Conservation (phyloP, 176 grass and related monocot species). For the Oryza rufipogon region DNA sequence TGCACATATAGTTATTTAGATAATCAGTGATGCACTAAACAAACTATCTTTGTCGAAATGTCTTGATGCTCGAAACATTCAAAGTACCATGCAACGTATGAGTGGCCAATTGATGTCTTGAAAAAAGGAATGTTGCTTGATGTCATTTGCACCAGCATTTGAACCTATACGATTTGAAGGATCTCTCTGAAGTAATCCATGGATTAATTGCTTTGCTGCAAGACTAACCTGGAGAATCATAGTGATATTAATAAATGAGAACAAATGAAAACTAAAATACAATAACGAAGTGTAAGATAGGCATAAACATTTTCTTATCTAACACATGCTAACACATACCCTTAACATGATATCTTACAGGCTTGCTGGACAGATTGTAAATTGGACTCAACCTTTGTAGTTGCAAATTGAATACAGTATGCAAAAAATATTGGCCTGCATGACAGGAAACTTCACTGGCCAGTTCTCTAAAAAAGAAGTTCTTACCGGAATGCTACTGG, state of each 20-base stretch:
- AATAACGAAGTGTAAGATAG: background rate
- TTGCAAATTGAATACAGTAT: background rate
- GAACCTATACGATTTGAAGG: conserved; percentile 76
- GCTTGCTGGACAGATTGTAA: background rate
- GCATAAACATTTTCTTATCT: background rate
- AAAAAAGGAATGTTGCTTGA: conserved; percentile 94
- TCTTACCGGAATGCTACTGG: conserved; percentile 89
- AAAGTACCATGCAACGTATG: conserved; percentile 93
- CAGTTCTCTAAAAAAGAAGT: background rate
- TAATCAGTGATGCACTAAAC: conserved; percentile 19
- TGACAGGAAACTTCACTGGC: background rate
- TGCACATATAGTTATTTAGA: conserved; percentile 52
- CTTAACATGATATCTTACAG: background rate
- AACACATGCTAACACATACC: conserved; percentile 3
- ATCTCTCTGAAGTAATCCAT: conserved; percentile 87
- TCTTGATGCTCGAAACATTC: conserved; percentile 41
- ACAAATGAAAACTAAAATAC: conserved; percentile 6
- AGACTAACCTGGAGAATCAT: conserved; percentile 72
- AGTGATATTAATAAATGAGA: conserved; percentile 8
- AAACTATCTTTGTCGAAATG: background rate
- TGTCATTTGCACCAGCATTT: conserved; percentile 85
- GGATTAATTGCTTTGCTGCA: conserved; percentile 79
- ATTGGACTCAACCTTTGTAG: conserved; percentile 2
- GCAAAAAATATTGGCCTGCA: background rate
- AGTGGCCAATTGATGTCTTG: conserved; percentile 83